These are phyloP conservation scores for Hanseniaspora nectarophila DNA, from an alignment of 805 yeast genomes.

Conservation along the genomic window DNA sequence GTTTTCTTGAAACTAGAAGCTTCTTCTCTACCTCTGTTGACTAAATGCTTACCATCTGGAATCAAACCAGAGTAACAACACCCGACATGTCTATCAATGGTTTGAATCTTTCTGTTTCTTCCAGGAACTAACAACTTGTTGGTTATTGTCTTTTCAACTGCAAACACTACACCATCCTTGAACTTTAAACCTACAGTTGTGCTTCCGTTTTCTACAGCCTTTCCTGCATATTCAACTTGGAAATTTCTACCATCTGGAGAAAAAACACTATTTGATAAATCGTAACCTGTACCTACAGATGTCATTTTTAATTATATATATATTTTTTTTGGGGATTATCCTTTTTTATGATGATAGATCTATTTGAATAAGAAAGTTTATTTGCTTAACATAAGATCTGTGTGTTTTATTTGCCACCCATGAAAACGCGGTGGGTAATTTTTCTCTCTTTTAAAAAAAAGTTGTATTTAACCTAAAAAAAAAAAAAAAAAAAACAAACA, in stretches of 20 bases:
- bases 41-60: constrained; percentile 94
- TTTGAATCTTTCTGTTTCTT: constrained; percentile 80
- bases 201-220: constrained; percentile 96
- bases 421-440: background rate
- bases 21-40: constrained; percentile 84
- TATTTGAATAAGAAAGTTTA: too few species aligned
- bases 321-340: background rate
- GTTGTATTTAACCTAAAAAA: too few species aligned
- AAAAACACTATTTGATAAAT: constrained; percentile 91
- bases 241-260: constrained; percentile 81
- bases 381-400: too few species aligned
- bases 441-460: background rate
- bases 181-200: constrained; percentile 88
- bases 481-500: too few species aligned
- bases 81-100: constrained; percentile 87
- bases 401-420: background rate
- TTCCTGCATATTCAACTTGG: constrained; percentile 95
- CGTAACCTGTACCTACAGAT: constrained; percentile 98
- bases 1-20: constrained; percentile 63
- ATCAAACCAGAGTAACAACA: constrained; percentile 88
- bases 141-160: constrained; percentile 83
- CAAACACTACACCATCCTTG: constrained; percentile 89
- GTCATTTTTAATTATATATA: constrained; percentile 35
- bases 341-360: too few species aligned
- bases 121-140: constrained; percentile 84